Evolutionary conservation across 495 filamentous ascomycete species (phyloP).

Genomic region (Friedmanniomyces endolithicus): DNA sequence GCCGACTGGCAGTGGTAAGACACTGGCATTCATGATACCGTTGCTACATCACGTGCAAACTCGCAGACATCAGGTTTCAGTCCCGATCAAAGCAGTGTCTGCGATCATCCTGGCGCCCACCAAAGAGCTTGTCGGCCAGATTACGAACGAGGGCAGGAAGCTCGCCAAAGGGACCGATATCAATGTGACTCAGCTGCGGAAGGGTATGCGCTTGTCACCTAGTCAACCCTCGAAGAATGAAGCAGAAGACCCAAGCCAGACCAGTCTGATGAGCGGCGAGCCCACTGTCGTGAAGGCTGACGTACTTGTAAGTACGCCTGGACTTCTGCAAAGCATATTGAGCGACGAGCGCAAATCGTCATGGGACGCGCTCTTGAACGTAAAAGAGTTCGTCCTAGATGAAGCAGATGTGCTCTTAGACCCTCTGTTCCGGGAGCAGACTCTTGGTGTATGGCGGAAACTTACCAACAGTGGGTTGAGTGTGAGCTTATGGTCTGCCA

Average conservation of each 20-base stretch:
- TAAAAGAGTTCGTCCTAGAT: constrained; percentile 68
- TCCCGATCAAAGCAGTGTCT: constrained; percentile 35
- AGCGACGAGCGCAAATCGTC: constrained; percentile 32
- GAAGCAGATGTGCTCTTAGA: constrained; percentile 94
- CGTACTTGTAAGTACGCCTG: constrained; percentile 79
- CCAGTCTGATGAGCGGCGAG: background rate
- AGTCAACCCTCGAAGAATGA: constrained; percentile 28
- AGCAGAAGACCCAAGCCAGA: constrained; percentile 29
- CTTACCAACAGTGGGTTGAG: constrained; percentile 54
- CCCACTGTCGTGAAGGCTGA: constrained; percentile 47
- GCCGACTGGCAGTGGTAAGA: constrained; percentile 97
- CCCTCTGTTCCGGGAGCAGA: constrained; percentile 80
- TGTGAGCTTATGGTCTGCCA: constrained; percentile 84
- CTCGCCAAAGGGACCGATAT: constrained; percentile 65
- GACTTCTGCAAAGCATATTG: constrained; percentile 63
- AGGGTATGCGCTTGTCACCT: constrained; percentile 51
- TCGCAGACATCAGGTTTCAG: constrained; percentile 23
- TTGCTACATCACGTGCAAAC: constrained; percentile 47
- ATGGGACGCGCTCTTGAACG: constrained; percentile 43
- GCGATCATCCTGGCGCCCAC: constrained; percentile 80
- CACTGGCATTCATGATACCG: constrained; percentile 79
- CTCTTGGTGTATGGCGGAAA: constrained; percentile 69
- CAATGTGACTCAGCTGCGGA: constrained; percentile 70
- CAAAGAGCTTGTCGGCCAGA: constrained; percentile 81
- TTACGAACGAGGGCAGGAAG: constrained; percentile 83